Percentiles rank a stretch among this genome's conserved stretches.
Conservation (phyloP, 78 protist genomes). For the Diacronema lutheri region DNA sequence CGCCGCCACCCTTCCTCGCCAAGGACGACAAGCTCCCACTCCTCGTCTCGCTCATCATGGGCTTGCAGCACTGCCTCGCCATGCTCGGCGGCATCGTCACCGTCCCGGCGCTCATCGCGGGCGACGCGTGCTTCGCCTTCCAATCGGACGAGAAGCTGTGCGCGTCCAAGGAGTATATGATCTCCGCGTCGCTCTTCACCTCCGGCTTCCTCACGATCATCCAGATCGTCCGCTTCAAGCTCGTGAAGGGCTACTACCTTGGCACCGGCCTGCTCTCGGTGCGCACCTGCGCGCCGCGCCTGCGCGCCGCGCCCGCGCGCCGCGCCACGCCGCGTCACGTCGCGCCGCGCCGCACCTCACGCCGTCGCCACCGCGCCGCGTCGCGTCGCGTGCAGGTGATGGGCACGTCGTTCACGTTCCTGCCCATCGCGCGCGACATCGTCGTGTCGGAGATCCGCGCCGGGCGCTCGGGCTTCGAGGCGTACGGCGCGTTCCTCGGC, state of each 20-base stretch:
- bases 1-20: conserved; percentile 8
- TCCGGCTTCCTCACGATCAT: neutral
- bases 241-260: neutral
- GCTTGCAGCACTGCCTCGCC: conserved; percentile 29
- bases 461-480: neutral
- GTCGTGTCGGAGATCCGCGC: neutral
- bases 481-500: conserved; percentile 32
- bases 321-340: neutral
- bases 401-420: conserved; percentile 38
- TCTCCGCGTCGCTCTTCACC: neutral
- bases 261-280: neutral
- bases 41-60: conserved; percentile 2
- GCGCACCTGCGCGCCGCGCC: neutral
- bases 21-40: neutral
- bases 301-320: neutral
- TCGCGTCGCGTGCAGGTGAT: neutral
- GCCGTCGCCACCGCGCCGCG: neutral
- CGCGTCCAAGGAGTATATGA: neutral
- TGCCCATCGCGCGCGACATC: conserved; percentile 19
- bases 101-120: neutral
- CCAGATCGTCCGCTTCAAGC: neutral
- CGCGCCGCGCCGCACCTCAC: neutral
- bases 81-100: conserved; percentile 22
- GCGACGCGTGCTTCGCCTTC: neutral
- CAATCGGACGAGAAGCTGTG: neutral